Percentiles rank a stretch among this genome's conserved stretches.
These are phyloP conservation scores for Populus trichocarpa DNA, from an alignment of 441 rosid species.

Conservation along the genomic window DNA sequence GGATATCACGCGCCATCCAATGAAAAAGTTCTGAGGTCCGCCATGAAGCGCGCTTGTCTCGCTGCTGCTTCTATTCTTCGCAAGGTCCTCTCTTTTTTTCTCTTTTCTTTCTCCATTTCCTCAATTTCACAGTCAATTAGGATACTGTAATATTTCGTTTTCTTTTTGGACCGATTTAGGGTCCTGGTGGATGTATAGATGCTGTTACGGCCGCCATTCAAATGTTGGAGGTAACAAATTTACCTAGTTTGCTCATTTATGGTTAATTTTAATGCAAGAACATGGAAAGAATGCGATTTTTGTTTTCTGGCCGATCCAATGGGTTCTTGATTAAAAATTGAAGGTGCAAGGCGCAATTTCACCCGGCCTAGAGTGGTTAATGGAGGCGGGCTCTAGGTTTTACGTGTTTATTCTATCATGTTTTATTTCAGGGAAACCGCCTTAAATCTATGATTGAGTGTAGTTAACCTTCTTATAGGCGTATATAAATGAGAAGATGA, in stretches of 20 bases:
- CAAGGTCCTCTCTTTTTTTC: slow-evolving; percentile 45
- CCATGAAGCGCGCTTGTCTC: slow-evolving; percentile 88
- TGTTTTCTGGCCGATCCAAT: not conserved
- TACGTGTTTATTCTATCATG: not conserved
- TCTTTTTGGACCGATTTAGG: slow-evolving; percentile 34
- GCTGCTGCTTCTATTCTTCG: slow-evolving; percentile 79
- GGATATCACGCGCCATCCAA: slow-evolving; percentile 71
- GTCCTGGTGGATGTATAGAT: slow-evolving; percentile 60
- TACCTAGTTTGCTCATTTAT: not conserved
- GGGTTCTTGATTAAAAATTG: not conserved
- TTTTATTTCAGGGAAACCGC: not conserved
- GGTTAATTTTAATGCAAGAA: not conserved
- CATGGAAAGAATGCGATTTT: not conserved
- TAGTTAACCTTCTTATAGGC: not conserved
- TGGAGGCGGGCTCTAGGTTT: not conserved
- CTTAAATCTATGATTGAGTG: not conserved
- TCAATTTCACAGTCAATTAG: not conserved
- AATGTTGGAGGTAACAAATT: slow-evolving; percentile 65
- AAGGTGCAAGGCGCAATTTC: not conserved
- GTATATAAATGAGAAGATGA: not conserved
- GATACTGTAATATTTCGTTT: not conserved
- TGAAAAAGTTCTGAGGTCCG: slow-evolving; percentile 74
- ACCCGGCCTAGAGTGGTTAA: slow-evolving; percentile 5
- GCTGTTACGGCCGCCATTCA: slow-evolving; percentile 86
- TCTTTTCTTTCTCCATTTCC: not conserved